Evolutionary conservation across 83 land plant genomes (phyloP).

Genomic region (Larix sibirica): DNA sequence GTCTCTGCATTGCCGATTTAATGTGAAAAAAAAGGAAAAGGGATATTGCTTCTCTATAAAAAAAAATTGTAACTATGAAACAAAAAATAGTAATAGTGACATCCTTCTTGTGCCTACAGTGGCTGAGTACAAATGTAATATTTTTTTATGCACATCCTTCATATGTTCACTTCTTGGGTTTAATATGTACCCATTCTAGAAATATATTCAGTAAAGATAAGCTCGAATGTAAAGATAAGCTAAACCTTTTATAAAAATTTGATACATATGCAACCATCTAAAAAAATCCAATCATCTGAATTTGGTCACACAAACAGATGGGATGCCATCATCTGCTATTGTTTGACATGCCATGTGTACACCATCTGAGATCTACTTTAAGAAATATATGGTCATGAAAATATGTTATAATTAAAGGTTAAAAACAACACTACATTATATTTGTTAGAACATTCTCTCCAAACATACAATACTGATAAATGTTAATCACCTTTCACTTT

Average conservation of each 20-base stretch:
- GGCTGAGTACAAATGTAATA: not conserved
- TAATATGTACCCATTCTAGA: not conserved
- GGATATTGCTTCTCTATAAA: not conserved
- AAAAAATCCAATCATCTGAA: conserved; percentile 68
- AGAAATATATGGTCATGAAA: not conserved
- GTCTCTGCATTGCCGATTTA: no score
- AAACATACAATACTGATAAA: not conserved
- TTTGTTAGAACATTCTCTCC: not conserved
- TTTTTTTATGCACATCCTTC: not conserved
- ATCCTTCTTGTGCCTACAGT: not conserved
- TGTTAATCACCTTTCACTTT: not conserved
- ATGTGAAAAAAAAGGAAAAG: not conserved
- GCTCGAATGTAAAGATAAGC: not conserved
- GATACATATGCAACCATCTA: not conserved
- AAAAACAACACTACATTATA: not conserved
- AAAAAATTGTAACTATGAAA: not conserved
- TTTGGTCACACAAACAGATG: conserved; percentile 95
- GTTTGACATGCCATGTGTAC: conserved; percentile 99
- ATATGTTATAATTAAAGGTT: not conserved
- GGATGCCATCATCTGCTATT: conserved; percentile 96
- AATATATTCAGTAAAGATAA: not conserved
- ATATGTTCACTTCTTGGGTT: not conserved
- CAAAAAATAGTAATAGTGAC: not conserved
- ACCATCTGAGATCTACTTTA: conserved; percentile 87
- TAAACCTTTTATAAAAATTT: not conserved